Conservation (phyloP, 2,329 filamentous ascomycete species). For the Xylariaceae sp. region DNA sequence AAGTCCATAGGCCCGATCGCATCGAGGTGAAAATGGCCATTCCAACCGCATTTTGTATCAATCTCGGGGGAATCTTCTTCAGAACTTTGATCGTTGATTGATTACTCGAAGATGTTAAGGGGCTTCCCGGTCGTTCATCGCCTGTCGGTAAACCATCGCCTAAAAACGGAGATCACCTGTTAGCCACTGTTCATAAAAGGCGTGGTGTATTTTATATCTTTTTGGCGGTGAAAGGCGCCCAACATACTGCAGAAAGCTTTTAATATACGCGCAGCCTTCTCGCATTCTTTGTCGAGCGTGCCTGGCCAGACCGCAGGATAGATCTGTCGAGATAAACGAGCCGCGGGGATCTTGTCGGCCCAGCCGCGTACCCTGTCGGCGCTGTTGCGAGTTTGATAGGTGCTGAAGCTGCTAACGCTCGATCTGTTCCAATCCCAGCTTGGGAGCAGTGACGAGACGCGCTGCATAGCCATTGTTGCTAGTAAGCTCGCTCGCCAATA, state of each 20-base stretch:
- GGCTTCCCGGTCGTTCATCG: constrained; percentile 34
- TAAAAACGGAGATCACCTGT: constrained; percentile 27
- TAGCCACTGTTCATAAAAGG: constrained; percentile 7
- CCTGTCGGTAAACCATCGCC: constrained; percentile 53
- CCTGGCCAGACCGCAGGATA: constrained; percentile 67
- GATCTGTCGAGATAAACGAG: constrained; percentile 58
- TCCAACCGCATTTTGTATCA: constrained; percentile 84
- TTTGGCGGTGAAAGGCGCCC: constrained; percentile 8
- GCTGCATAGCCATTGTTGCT: constrained; percentile 37
- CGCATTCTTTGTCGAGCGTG: constrained; percentile 79
- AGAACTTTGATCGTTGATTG: constrained; percentile 50
- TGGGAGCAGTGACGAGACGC: constrained; percentile 43
- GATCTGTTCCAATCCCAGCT: constrained; percentile 31
- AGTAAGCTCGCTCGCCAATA: constrained; percentile 10
- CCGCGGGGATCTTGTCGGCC: constrained; percentile 49
- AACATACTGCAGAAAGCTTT: constrained; percentile 80
- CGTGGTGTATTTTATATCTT: constrained; percentile 17
- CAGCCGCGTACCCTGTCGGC: constrained; percentile 40
- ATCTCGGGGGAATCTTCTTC: constrained; percentile 80
- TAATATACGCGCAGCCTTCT: constrained; percentile 84
- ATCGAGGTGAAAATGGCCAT: constrained; percentile 94
- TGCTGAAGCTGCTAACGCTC: constrained; percentile 36
- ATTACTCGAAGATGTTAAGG: constrained; percentile 34
- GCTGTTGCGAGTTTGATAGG: constrained; percentile 29
- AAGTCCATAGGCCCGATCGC: constrained; percentile 87